These are phyloP conservation scores for Podaxis carcinomalis DNA, from an alignment of 768 basidiomycete species.

Conservation along the genomic window DNA sequence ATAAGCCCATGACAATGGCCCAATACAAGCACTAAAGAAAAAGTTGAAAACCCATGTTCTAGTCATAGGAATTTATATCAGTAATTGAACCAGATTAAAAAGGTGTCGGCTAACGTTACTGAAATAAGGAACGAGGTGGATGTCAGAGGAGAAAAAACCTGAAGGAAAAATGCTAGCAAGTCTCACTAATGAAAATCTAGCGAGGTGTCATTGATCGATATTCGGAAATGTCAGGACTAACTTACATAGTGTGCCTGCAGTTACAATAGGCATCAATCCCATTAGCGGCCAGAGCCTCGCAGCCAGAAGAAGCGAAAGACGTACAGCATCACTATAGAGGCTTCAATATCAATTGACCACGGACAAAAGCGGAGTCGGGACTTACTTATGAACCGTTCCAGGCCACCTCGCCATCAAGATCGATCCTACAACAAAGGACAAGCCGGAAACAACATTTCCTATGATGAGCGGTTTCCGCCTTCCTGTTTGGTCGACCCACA, in stretches of 20 bases:
- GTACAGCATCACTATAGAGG: no score
- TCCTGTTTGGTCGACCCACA: conserved; percentile 40
- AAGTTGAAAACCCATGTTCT: conserved; percentile 46
- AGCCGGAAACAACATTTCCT: conserved; percentile 36
- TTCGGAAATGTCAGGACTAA: not conserved
- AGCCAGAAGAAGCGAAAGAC: no score
- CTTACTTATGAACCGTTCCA: conserved; percentile 39
- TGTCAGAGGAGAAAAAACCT: not conserved
- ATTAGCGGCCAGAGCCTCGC: not conserved
- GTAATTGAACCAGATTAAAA: not conserved
- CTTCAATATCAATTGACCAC: no score
- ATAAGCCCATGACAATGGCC: conserved; percentile 42
- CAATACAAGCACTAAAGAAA: conserved; percentile 42
- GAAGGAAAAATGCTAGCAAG: not conserved
- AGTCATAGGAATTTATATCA: not conserved
- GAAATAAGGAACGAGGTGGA: not conserved
- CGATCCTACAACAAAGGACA: conserved; percentile 39
- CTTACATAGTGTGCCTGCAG: conserved; percentile 35
- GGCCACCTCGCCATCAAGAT: conserved; percentile 41
- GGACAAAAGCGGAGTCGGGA: not conserved
- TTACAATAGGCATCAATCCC: not conserved
- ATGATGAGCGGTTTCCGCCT: conserved; percentile 36
- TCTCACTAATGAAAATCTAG: conserved; percentile 39
- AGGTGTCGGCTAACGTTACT: conserved; percentile 1
- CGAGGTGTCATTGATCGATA: not conserved